Conservation (phyloP, 1,284 basidiomycete genomes). For the Erythrobasidium hasegawianum region DNA sequence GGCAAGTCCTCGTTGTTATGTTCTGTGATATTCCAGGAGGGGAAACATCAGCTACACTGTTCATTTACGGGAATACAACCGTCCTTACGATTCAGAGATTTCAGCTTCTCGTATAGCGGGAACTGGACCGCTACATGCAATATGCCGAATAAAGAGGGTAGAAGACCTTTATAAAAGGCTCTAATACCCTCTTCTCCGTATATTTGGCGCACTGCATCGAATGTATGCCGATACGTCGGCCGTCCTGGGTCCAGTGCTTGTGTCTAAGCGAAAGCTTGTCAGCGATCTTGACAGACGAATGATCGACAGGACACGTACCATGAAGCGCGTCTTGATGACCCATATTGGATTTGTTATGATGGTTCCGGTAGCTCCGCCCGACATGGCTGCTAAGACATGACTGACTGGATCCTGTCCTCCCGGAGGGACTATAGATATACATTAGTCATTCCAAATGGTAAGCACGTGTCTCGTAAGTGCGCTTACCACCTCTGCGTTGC, state of each 20-base stretch:
- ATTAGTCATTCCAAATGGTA: no score
- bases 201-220: slow-evolving; percentile 79
- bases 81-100: slow-evolving; percentile 70
- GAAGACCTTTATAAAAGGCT: slow-evolving; percentile 85
- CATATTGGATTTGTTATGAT: slow-evolving; percentile 88
- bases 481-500: slow-evolving; percentile 54
- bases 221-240: slow-evolving; percentile 73
- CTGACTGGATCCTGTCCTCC: slow-evolving; percentile 48
- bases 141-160: slow-evolving; percentile 84
- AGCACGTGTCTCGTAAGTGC: no score
- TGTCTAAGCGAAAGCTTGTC: no score
- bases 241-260: slow-evolving; percentile 68
- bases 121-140: slow-evolving; percentile 91
- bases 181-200: slow-evolving; percentile 75
- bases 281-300: no score
- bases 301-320: slow-evolving; percentile 74
- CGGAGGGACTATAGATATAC: slow-evolving; percentile 7
- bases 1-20: slow-evolving; percentile 55
- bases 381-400: slow-evolving; percentile 88
- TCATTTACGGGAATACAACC: no score
- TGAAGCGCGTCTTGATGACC: slow-evolving; percentile 96
- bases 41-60: no score
- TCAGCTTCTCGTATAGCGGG: slow-evolving; percentile 85
- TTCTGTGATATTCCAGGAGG: neutral
- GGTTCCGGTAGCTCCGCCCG: slow-evolving; percentile 82